Percentiles rank a stretch among this genome's conserved stretches.
phyloP scores from a whole-genome alignment of 2,329 filamentous ascomycete species.

The Tolypocladium sp. region DNA sequence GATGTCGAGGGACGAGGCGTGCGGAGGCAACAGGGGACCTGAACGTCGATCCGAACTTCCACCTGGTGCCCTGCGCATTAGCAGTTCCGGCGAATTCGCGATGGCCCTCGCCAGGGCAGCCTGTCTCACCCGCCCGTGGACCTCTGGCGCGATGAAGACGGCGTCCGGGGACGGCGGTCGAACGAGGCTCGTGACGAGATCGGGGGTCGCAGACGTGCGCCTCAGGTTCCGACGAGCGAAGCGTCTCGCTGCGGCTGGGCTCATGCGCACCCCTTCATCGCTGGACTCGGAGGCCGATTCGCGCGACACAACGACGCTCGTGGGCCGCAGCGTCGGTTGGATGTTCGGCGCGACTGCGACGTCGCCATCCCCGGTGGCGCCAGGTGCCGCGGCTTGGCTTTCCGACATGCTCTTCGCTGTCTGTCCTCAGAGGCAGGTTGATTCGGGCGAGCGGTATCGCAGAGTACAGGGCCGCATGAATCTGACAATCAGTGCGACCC shows the following conservation, averaged over 20 bases:
- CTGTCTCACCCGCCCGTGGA: constrained; percentile 12
- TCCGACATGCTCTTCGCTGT: background rate
- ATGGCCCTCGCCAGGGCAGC: constrained; percentile 7
- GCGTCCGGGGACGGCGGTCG: constrained; percentile 27
- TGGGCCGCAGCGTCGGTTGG: background rate
- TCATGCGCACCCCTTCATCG: constrained; percentile 25
- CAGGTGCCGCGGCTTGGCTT: background rate
- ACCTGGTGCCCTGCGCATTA: constrained; percentile 11
- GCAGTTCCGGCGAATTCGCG: constrained; percentile 1
- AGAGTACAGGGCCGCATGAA: background rate
- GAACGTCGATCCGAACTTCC: constrained; percentile 18
- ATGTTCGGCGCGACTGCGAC: background rate
- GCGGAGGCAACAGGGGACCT: constrained; percentile 24
- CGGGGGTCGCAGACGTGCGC: constrained; percentile 25
- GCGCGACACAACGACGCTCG: constrained; percentile 1
- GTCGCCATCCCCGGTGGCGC: background rate
- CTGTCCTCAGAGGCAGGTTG: background rate
- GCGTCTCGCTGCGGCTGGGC: constrained; percentile 23
- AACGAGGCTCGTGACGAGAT: constrained; percentile 29
- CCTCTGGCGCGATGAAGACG: constrained; percentile 19
- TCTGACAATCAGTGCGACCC: background rate
- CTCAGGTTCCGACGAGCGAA: constrained; percentile 26
- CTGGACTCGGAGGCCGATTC: constrained; percentile 23
- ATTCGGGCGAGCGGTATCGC: background rate
- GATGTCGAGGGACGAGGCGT: constrained; percentile 28